A percentile compares a stretch with the other conserved stretches of the same genome.
Evolutionary conservation across 176 grass and related monocot genomes (phyloP).

Genomic region (Pontederia crassipes): DNA sequence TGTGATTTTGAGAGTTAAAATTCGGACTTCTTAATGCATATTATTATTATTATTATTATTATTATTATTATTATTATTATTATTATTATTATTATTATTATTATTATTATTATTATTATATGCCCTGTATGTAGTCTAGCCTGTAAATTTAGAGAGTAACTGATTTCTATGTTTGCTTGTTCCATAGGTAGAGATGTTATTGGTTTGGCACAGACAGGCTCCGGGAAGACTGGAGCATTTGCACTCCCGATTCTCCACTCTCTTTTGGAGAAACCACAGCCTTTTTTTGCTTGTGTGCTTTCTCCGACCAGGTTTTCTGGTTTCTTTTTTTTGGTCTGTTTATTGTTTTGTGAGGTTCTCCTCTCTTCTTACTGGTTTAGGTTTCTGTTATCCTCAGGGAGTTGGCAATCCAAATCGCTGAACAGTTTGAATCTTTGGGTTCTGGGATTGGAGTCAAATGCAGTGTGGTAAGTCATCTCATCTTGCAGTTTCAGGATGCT

Average conservation of each 20-base stretch:
- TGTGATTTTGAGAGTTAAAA: no score
- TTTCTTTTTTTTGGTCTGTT: neutral
- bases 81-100: no score
- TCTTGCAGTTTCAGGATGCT: no score
- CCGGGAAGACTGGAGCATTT: constrained; percentile 83
- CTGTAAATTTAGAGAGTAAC: no score
- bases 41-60: no score
- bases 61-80: no score
- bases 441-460: constrained; percentile 54
- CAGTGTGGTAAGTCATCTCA: constrained; percentile 49
- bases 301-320: constrained; percentile 27
- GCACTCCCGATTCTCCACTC: constrained; percentile 67
- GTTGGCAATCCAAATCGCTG: constrained; percentile 82
- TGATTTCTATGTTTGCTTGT: neutral
- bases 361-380: constrained; percentile 1
- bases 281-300: constrained; percentile 77
- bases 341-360: neutral
- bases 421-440: constrained; percentile 84
- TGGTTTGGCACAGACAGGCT: constrained; percentile 82
- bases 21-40: no score
- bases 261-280: constrained; percentile 42
- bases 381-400: constrained; percentile 34
- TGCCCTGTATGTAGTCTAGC: no score
- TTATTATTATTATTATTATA: no score
- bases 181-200: constrained; percentile 68